Base-by-base conservation (phyloP, 371 early-diverging fungal genomes). In the Mortierella sp. region DNA sequence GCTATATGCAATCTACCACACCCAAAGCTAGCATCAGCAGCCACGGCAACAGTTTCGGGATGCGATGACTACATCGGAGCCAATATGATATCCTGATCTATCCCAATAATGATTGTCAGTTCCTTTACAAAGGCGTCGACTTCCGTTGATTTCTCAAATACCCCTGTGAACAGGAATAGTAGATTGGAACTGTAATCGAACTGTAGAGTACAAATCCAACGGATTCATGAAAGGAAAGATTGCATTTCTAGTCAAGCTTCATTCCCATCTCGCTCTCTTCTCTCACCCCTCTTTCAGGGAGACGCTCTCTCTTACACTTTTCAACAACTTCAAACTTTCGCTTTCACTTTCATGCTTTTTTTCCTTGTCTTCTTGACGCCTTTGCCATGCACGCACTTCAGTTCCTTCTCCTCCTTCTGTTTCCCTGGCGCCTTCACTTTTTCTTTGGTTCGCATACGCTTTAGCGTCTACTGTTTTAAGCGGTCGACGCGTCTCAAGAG, bases 171-270 rank as follows among this genome's bases (percentile, higher is more conserved):
- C 24, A 53, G 22, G 10, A 21, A 53, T 7, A 28, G 28, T 28
- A 28, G 28, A 28, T 28, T 28, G 28, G 28, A 28, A 2, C 28
- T 28, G 28, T 19, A 47, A 19, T 47, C 48, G 48, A 47, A 1
- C 48, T 47, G 48, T 7, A 32, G 60, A 28, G 10, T 19, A 16
- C 38, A 21, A 10, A 61, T n/a, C 24, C 15, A 47, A 63, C n/a
- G 53, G 62, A 62, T 15, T 41, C 22, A 36, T 15, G 40, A 24
- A 70, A 6, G 63, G 63, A 24, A 74, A 68, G 60, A 58, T 79
- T 67, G 64, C 68, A 19, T 79, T 79, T 38, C 45, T 79, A 36
- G 67, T 79, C 45, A 79, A 79, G 65, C 52, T 79, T 5, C 80
- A 3, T 52, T 71, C 0, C 80, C 80, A n/a, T 28, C 28, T 28